Base-by-base conservation (phyloP, 1,284 basidiomycete species). In the Caloboletus firmus region DNA sequence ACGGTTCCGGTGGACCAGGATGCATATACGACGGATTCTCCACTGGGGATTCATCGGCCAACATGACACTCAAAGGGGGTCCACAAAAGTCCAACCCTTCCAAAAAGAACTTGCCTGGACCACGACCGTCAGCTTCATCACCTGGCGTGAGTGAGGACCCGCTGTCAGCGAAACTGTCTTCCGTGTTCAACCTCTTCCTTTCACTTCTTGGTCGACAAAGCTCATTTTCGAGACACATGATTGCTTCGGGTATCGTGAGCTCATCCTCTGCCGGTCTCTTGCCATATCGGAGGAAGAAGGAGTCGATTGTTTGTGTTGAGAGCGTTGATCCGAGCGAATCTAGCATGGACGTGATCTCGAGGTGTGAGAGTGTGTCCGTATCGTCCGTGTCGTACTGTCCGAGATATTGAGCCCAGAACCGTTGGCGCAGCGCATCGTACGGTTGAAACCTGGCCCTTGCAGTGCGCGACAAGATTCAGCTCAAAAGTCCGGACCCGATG, bases 271-370 rank as follows among this genome's bases (percentile, higher is more conserved):
- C 79, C 0, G 86, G 79, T 9, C 80, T 76, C 74, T 93, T 93
- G 60, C 80, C 79, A 66, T 80, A 83, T 7, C 83, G 79, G 9
- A 77, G 82, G 74, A 89, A 98, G 80, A 95, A 96, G 8, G 81
- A 79, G 61, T 89, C 81, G 58, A 95, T 77, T 1, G 96, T 99
- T 46, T 84, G 77, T 0, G 72, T 74, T 4, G 91, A 91, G 36
- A 99, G 82, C 0, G 96, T 98, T 3, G 94, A 96, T 4, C 95
- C 95, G 30, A 99, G 84, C 6, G 95, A 97, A 74, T 98, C 95
- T 49, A 99, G 87, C 93, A 98, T 96, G n/a, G 91, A 90, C 0
- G 89, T 89, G 24, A 99, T 78, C 72, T 99, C 96, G 50, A 96
- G 76, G 57, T 87, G 85, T 0, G 93, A 95, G 37, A 96, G 74